Percentiles rank a stretch among this genome's conserved stretches.
phyloP scores from a whole-genome alignment of 129 eudicot species.

The carrot (Daucus carota) region DNA sequence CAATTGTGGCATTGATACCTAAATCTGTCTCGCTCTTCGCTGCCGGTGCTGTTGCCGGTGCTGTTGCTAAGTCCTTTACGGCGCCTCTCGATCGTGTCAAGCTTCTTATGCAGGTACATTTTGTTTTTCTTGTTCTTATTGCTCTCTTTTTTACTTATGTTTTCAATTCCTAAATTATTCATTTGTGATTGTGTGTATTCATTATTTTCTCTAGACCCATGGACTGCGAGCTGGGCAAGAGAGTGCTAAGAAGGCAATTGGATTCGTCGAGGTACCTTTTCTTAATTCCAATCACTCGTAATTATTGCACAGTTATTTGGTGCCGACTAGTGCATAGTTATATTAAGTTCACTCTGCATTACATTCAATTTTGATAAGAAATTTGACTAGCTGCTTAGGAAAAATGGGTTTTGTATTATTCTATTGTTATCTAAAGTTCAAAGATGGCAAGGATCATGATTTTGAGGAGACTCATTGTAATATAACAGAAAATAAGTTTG shows the following conservation, averaged over 20 bases:
- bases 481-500: background rate
- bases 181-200: background rate
- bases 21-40: conserved; percentile 71
- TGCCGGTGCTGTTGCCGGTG: conserved; percentile 86
- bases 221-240: conserved; percentile 85
- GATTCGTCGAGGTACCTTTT: conserved; percentile 64
- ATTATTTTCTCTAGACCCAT: conserved; percentile 56
- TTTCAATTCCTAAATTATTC: too few relatives aligned
- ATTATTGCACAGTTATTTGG: too few relatives aligned
- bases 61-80: conserved; percentile 71
- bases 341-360: too few relatives aligned
- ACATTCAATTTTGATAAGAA: too few relatives aligned
- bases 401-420: too few relatives aligned
- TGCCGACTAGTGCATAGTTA: too few relatives aligned
- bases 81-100: conserved; percentile 93
- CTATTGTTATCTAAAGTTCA: background rate
- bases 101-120: conserved; percentile 79
- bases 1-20: conserved; percentile 59
- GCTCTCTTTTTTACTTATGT: too few relatives aligned
- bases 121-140: too few relatives aligned
- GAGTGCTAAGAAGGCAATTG: conserved; percentile 71
- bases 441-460: background rate
- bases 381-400: too few relatives aligned
- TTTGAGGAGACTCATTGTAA: background rate
- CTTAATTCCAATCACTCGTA: background rate